Base-by-base conservation (phyloP, 2,329 filamentous ascomycete genomes). In the Emergomyces pasteurianus region DNA sequence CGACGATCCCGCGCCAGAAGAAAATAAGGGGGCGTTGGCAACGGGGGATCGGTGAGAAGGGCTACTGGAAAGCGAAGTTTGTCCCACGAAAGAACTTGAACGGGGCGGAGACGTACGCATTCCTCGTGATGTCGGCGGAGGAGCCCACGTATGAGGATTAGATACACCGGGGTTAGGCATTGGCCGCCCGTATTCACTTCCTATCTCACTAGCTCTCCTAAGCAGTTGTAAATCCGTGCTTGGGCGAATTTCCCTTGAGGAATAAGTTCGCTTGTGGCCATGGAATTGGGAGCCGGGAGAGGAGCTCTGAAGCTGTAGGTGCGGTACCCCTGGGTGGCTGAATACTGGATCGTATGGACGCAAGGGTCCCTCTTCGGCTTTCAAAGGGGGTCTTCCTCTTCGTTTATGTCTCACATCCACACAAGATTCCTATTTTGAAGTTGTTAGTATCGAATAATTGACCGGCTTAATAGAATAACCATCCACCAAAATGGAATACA, bases 371-470 rank as follows among this genome's bases (percentile, higher is more conserved):
- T 71, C 69, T 28, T 71, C 69, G 31, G 68, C 68, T 42, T 68
- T 69, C 42, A 71, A 63, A 26, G 70, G 69, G 18, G 71, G 71
- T 59, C 71, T 65, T 6, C 71, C 70, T 56, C 72, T 64, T 61
- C 73, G 70, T 62, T 73, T 74, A 62, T 74, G 71, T 55, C 69
- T 70, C 28, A 73, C 72, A 62, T 74, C 72, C 26, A 67, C 60
- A 60, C 71, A 72, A 10, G 69, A 65, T 47, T 66, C 67, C 70
- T 72, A 62, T 59, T 52, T 58, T 12, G 34, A 50, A 59, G 68
- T 47, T 65, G 63, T 61, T 59, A 56, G 53, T 60, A 26, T 18
- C 38, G 21, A 28, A 23, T 7, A 55, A 52, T 16, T 31, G 4
- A 52, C 2, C 6, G 14, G 10, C 31, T 40, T 47, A 21, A 56